A percentile compares a stretch with the other conserved stretches of the same genome.
Evolutionary conservation across 1,284 basidiomycete genomes (phyloP).

Genomic region (Flammula alnicola): DNA sequence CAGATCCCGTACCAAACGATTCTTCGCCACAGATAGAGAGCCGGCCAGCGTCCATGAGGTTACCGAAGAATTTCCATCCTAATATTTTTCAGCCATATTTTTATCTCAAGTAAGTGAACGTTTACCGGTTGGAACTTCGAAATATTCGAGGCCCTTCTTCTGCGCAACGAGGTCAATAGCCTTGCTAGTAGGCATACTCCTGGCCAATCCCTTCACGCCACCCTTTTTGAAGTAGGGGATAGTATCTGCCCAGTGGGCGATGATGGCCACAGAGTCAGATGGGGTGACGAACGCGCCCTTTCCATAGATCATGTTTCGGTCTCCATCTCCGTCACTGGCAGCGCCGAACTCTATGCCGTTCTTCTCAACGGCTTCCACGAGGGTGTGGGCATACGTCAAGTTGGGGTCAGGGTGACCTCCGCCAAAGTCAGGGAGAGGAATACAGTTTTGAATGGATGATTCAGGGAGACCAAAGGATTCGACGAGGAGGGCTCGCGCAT

Average conservation of each 20-base stretch:
- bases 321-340: constrained; percentile 96
- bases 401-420: constrained; percentile 99
- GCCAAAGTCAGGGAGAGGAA: constrained; percentile 92
- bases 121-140: constrained; percentile 94
- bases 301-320: constrained; percentile 99
- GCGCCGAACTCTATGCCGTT: constrained; percentile 93
- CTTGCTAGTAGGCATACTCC: constrained; percentile 97
- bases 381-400: constrained; percentile 94
- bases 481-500: constrained; percentile 90
- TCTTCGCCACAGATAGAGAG: constrained; percentile 99
- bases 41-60: constrained; percentile 97
- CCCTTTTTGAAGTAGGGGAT: constrained; percentile 95
- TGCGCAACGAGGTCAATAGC: constrained; percentile 97
- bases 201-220: constrained; percentile 93
- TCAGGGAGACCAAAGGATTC: constrained; percentile 83
- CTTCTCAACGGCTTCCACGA: constrained; percentile 92
- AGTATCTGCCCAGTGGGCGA: constrained; percentile 94
- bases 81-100: not conserved
- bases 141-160: constrained; percentile 91
- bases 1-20: constrained; percentile 98
- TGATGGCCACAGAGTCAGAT: constrained; percentile 97
- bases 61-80: constrained; percentile 99
- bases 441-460: constrained; percentile 88
- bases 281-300: constrained; percentile 98
- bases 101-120: not conserved